phyloP scores from a whole-genome alignment of 441 rosid species.

The Croton laevigatus region DNA sequence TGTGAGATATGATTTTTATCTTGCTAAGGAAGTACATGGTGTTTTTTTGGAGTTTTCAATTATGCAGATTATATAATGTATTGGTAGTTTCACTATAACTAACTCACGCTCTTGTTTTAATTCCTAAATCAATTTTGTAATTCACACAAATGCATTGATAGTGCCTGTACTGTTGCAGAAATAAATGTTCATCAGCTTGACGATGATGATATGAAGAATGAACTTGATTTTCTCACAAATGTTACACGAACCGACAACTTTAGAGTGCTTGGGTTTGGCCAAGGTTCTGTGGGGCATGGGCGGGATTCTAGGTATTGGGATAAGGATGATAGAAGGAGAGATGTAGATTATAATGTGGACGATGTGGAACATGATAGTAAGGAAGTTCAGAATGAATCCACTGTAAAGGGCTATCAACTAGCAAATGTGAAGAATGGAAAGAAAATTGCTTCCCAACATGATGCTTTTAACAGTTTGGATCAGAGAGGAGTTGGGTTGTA shows the following conservation, averaged over 20 bases:
- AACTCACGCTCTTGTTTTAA: too few relatives aligned
- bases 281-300: constrained; percentile 59
- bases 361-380: constrained; percentile 33
- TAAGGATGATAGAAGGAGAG: constrained; percentile 93
- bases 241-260: constrained; percentile 52
- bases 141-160: neutral
- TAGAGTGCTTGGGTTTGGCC: constrained; percentile 70
- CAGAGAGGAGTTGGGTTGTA: constrained; percentile 60
- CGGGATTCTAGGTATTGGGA: constrained; percentile 94
- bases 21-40: neutral
- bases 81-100: too few relatives aligned
- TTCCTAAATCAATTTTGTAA: too few relatives aligned
- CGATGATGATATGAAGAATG: constrained; percentile 42
- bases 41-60: neutral
- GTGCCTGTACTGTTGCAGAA: constrained; percentile 35
- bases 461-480: constrained; percentile 22
- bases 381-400: constrained; percentile 27
- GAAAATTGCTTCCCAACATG: constrained; percentile 25
- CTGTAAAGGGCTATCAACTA: constrained; percentile 23
- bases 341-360: constrained; percentile 73
- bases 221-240: constrained; percentile 73
- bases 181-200: constrained; percentile 23
- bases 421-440: constrained; percentile 26
- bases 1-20: neutral
- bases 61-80: too few relatives aligned